Percentiles rank a stretch among this genome's conserved stretches.
Conservation (phyloP, 148 eudicot genomes). For the Spergularia marina region DNA sequence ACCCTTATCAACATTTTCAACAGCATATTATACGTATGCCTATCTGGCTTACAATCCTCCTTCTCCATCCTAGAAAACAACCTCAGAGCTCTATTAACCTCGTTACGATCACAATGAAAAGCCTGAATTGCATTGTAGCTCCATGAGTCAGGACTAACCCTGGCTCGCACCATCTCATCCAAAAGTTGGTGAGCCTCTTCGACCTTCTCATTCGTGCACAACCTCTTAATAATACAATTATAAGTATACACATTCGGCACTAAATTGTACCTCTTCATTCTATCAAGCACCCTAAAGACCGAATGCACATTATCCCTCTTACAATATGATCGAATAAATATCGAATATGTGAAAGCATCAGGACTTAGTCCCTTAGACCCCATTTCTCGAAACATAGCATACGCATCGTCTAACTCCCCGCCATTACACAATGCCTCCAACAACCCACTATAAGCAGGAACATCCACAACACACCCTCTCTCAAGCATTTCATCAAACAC, state of each 20-base stretch:
- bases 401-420: constrained; percentile 58
- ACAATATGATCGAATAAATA: constrained; percentile 70
- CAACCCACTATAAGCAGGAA: constrained; percentile 69
- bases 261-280: constrained; percentile 65
- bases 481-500: constrained; percentile 79
- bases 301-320: constrained; percentile 56
- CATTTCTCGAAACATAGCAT: constrained; percentile 53
- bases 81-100: constrained; percentile 58
- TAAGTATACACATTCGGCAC: constrained; percentile 74
- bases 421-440: constrained; percentile 68
- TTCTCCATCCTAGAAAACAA: constrained; percentile 59
- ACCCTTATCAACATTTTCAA: constrained; percentile 66
- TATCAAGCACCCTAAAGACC: constrained; percentile 60
- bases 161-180: constrained; percentile 59
- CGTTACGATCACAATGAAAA: constrained; percentile 59
- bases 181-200: constrained; percentile 67
- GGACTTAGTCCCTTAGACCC: constrained; percentile 51
- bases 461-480: constrained; percentile 57
- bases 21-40: constrained; percentile 74
- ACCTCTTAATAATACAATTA: constrained; percentile 55
- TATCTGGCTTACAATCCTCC: constrained; percentile 49
- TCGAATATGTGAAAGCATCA: constrained; percentile 68
- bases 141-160: constrained; percentile 60
- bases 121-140: constrained; percentile 66
- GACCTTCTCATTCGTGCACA: constrained; percentile 49